These are phyloP conservation scores for Sporodiniella umbellata DNA, from an alignment of 371 early-diverging fungal genomes.

Conservation along the genomic window DNA sequence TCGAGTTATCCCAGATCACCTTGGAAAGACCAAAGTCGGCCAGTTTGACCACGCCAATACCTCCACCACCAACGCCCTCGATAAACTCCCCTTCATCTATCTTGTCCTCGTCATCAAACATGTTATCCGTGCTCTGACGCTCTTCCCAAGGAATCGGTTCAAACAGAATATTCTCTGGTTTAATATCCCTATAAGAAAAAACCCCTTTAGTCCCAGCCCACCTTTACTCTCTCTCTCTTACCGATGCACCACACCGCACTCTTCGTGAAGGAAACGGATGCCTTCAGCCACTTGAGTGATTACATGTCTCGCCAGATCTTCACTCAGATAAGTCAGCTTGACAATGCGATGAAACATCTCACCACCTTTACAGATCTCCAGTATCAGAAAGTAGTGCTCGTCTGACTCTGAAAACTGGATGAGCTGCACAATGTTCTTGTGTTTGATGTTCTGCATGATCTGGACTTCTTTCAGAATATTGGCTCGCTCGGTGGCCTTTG, in stretches of 20 bases:
- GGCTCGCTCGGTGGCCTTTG: conserved; percentile 50
- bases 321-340: conserved; percentile 77
- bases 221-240: conserved; percentile 5
- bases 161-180: conserved; percentile 84
- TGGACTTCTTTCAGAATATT: conserved; percentile 85
- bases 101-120: conserved; percentile 31
- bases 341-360: conserved; percentile 87
- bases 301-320: conserved; percentile 75
- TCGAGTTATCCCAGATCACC: conserved; percentile 65
- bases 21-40: conserved; percentile 74
- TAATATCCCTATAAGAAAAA: conserved; percentile 67
- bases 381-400: conserved; percentile 71
- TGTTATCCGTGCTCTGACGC: conserved; percentile 9
- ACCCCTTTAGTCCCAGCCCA: not conserved
- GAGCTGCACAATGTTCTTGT: conserved; percentile 78
- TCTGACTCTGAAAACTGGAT: conserved; percentile 65
- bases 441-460: conserved; percentile 80
- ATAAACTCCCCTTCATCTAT: conserved; percentile 56
- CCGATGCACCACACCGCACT: conserved; percentile 88
- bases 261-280: conserved; percentile 85
- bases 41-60: conserved; percentile 66
- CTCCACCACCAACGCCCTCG: conserved; percentile 60
- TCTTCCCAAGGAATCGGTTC: conserved; percentile 50
- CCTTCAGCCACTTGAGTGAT: conserved; percentile 89
- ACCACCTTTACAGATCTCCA: conserved; percentile 85